Percentiles rank a stretch among this genome's conserved stretches.
These are phyloP conservation scores for Penicillium verhagenii DNA, from an alignment of 495 filamentous ascomycete species.

Conservation along the genomic window DNA sequence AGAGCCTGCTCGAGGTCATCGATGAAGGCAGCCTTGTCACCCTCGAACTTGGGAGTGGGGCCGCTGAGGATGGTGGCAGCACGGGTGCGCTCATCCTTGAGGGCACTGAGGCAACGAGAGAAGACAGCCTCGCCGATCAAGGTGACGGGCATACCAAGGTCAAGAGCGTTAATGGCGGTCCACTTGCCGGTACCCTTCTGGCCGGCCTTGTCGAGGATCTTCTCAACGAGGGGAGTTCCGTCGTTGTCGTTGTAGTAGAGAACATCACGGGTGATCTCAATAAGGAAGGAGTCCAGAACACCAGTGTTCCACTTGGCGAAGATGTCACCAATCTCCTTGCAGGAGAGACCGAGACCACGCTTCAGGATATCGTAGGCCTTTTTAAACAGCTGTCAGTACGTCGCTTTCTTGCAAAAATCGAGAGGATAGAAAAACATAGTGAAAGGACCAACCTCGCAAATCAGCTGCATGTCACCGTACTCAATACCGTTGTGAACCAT, in stretches of 20 bases:
- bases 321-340: conserved; percentile 79
- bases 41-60: conserved; percentile 74
- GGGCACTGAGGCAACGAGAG: conserved; percentile 85
- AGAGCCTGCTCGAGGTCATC: conserved; percentile 97
- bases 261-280: conserved; percentile 97
- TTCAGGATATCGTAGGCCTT: conserved; percentile 99
- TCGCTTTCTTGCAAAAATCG: neutral
- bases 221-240: conserved; percentile 86
- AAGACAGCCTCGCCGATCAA: conserved; percentile 97
- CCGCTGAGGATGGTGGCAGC: conserved; percentile 78
- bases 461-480: conserved; percentile 99
- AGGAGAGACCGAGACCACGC: conserved; percentile 79
- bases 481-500: conserved; percentile 99
- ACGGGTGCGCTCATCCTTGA: conserved; percentile 89
- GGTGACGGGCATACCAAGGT: conserved; percentile 98
- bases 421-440: neutral
- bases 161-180: conserved; percentile 98
- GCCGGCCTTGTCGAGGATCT: conserved; percentile 97
- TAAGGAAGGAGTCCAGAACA: conserved; percentile 98
- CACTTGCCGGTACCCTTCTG: conserved; percentile 99
- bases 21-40: conserved; percentile 89
- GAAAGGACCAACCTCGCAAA: conserved; percentile 74
- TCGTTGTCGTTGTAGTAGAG: conserved; percentile 97
- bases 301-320: conserved; percentile 92
- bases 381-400: neutral